phyloP scores from a whole-genome alignment of 2,329 filamentous ascomycete species.

The Pseudogymnoascus sp. region DNA sequence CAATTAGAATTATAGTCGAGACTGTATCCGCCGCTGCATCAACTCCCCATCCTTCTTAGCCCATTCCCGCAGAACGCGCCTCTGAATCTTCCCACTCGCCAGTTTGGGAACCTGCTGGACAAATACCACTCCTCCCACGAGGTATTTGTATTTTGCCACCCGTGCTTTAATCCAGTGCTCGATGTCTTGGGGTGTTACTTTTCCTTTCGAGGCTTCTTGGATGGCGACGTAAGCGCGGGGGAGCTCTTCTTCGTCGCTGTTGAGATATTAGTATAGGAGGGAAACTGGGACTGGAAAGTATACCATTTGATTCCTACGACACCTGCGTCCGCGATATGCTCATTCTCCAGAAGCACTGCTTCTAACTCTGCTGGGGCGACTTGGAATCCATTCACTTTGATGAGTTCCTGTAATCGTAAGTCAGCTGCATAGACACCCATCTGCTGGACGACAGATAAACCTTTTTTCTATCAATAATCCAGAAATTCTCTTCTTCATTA shows the following conservation, averaged over 20 bases:
- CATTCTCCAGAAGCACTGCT: conserved; percentile 41
- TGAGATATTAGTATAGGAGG: background rate
- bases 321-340: conserved; percentile 46
- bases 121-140: conserved; percentile 44
- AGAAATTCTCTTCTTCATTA: conserved; percentile 39
- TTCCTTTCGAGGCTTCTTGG: conserved; percentile 37
- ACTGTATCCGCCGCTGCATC: conserved; percentile 18
- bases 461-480: conserved; percentile 48
- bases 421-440: background rate
- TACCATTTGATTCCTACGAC: conserved; percentile 42
- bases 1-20: background rate
- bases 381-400: conserved; percentile 51
- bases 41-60: conserved; percentile 42
- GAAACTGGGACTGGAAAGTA: background rate
- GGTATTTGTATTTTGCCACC: conserved; percentile 44
- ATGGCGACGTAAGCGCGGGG: conserved; percentile 45
- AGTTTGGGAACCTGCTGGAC: conserved; percentile 49
- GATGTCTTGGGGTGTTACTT: conserved; percentile 44
- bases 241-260: conserved; percentile 37
- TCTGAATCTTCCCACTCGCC: conserved; percentile 49
- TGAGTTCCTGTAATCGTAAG: conserved; percentile 36
- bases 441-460: background rate
- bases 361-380: conserved; percentile 53
- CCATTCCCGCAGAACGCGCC: conserved; percentile 49
- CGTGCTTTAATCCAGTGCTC: conserved; percentile 36